These are phyloP conservation scores for Russula sp. DNA, from an alignment of 768 basidiomycete species.

Conservation along the genomic window DNA sequence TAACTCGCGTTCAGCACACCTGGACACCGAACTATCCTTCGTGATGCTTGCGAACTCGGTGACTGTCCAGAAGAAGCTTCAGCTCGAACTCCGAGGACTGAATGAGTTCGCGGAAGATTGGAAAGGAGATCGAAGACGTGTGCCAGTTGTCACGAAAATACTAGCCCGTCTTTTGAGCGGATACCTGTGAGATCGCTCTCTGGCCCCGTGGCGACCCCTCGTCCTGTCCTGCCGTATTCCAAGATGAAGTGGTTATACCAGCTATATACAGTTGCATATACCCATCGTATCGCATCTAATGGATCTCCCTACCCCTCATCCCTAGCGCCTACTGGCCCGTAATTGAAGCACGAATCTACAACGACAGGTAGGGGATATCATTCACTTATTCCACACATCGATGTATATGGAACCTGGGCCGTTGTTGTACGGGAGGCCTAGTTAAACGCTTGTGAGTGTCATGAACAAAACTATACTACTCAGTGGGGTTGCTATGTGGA, in stretches of 20 bases:
- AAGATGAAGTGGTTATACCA: not conserved
- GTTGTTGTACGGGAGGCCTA: not conserved
- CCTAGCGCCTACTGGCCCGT: not conserved
- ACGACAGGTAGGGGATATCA: not conserved
- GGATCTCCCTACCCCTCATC: not conserved
- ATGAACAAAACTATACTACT: not conserved
- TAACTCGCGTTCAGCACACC: constrained; percentile 82
- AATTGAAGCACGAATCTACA: not conserved
- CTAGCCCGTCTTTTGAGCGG: constrained; percentile 61
- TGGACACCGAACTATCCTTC: constrained; percentile 91
- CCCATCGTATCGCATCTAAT: not conserved
- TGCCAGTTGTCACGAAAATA: constrained; percentile 57
- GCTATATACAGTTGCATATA: not conserved
- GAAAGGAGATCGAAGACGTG: constrained; percentile 51
- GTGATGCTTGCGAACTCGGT: constrained; percentile 64
- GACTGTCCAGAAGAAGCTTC: constrained; percentile 43
- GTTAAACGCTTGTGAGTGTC: not conserved
- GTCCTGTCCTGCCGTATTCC: not conserved
- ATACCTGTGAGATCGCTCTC: constrained; percentile 47
- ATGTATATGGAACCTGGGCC: not conserved
- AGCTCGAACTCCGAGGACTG: constrained; percentile 49
- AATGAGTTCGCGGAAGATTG: constrained; percentile 47
- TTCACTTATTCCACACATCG: not conserved
- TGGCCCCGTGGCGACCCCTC: not conserved
- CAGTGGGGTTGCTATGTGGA: not conserved